Base-by-base conservation (phyloP, 2,329 filamentous ascomycete species). In the Cladosporium oxysporum region DNA sequence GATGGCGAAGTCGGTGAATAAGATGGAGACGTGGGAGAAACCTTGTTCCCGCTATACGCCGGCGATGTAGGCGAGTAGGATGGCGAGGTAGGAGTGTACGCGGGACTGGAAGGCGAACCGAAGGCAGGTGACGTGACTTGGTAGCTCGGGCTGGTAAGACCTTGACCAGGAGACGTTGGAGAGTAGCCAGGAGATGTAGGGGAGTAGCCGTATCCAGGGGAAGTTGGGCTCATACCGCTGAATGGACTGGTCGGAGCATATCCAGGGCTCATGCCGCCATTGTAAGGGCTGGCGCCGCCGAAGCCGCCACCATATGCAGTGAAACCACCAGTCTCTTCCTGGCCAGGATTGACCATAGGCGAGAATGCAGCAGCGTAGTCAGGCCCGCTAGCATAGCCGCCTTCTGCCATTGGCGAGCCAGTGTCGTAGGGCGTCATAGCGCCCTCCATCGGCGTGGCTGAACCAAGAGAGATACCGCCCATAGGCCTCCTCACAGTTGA, bases 341-440 rank as follows among this genome's bases (percentile, higher is more conserved):
- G 82, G 52, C 90, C 90, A 61, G 87, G 84, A 35, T 76, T 70
- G 71, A 91, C 88, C 74, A 95, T 92, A 59, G 91, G 91, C 37
- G 91, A 95, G 84, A 89, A 90, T 44, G 81, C 81, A 33, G 86
- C 84, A 68, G 86, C 85, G 65, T 85, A 86, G 68, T 87, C 84
- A 33, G 83, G 82, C 52, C 91, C 90, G 28, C 89, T 90, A 68
- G 83, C 82, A 72, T 84, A 86, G 33, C 83, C 82, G 62, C 81
- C 85, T 71, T 89, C 87, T 69, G 86, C 83, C 75, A 87, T 84
- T 11, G 88, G 88, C 16, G 87, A 89, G 41, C 84, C 86, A 69
- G 84, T 83, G 76, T 98, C 95, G 79, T 99, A 99, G 1, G 96
- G 96, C 10, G 95, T 99, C 50, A 93, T 92, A 64, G 92, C 92